Evolutionary conservation across 306 rosid genomes (phyloP).

Genomic region (Cucumis melo): DNA sequence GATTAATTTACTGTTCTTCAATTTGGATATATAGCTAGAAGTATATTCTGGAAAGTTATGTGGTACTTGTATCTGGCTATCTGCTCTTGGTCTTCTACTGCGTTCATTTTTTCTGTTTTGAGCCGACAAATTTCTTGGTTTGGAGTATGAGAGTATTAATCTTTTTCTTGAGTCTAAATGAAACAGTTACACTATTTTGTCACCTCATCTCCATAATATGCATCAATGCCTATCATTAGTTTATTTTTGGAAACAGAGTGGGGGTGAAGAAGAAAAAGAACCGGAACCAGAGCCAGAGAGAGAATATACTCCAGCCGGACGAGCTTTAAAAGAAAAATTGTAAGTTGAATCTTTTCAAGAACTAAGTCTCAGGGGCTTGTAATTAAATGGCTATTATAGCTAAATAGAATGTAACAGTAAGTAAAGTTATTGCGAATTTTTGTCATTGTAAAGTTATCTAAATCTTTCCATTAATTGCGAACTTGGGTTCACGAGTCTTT

Average conservation of each 20-base stretch:
- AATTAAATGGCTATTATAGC: not conserved
- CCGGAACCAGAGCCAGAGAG: constrained; percentile 89
- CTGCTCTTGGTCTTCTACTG: not conserved
- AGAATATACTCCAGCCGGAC: constrained; percentile 95
- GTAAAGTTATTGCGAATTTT: not conserved
- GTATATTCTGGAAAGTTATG: not conserved
- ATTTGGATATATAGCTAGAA: not conserved
- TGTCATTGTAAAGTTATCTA: not conserved
- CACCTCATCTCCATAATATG: not conserved
- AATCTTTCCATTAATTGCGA: not conserved
- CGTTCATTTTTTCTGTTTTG: not conserved
- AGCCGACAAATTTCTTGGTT: not conserved
- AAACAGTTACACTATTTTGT: not conserved
- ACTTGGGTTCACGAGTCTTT: not conserved
- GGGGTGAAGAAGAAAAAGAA: constrained; percentile 61
- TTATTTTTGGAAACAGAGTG: constrained; percentile 46
- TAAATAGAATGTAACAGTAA: not conserved
- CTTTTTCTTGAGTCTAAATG: not conserved
- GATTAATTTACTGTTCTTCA: not conserved
- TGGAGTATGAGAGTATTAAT: not conserved
- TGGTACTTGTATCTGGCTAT: not conserved
- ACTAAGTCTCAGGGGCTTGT: not conserved
- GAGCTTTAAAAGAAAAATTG: constrained; percentile 78
- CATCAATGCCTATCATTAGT: not conserved
- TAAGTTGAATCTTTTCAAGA: constrained; percentile 28